phyloP scores from a whole-genome alignment of 805 yeast species.

The Spathaspora gorwiae region DNA sequence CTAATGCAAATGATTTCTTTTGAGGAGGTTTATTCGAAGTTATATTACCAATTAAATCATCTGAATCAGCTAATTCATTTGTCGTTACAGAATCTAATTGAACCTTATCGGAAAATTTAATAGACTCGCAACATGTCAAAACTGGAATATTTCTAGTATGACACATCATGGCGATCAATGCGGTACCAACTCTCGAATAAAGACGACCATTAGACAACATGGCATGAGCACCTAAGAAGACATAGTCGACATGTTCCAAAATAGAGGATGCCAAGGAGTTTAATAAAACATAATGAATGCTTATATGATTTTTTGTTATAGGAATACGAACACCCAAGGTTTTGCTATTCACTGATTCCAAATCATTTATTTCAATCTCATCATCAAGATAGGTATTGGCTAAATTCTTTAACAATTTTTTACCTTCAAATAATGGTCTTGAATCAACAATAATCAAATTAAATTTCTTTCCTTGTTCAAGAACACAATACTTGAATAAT shows the following conservation, averaged over 20 bases:
- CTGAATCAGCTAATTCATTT: slow-evolving; percentile 83
- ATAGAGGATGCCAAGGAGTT: slow-evolving; percentile 71
- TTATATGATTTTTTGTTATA: slow-evolving; percentile 51
- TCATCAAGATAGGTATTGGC: slow-evolving; percentile 34
- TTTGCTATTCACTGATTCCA: slow-evolving; percentile 15
- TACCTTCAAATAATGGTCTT: slow-evolving; percentile 92
- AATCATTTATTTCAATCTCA: slow-evolving; percentile 12
- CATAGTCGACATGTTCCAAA: slow-evolving; percentile 82
- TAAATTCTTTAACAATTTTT: slow-evolving; percentile 62
- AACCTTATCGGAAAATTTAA: slow-evolving; percentile 91
- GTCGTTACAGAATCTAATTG: slow-evolving; percentile 94
- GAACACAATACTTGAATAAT: slow-evolving; percentile 63
- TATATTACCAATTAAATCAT: slow-evolving; percentile 54
- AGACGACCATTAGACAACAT: slow-evolving; percentile 92
- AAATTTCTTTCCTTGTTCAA: slow-evolving; percentile 58
- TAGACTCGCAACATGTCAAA: slow-evolving; percentile 89
- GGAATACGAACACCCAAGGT: slow-evolving; percentile 12
- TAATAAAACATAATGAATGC: slow-evolving; percentile 73
- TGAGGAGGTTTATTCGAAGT: slow-evolving; percentile 49
- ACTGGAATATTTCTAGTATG: slow-evolving; percentile 88
- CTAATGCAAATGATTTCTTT: slow-evolving; percentile 59
- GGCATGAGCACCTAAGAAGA: slow-evolving; percentile 94
- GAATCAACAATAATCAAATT: slow-evolving; percentile 86
- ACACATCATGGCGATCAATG: slow-evolving; percentile 88
- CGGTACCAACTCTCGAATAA: slow-evolving; percentile 92